Evolutionary conservation across 306 rosid genomes (phyloP).

Genomic region (Rosa chinensis): DNA sequence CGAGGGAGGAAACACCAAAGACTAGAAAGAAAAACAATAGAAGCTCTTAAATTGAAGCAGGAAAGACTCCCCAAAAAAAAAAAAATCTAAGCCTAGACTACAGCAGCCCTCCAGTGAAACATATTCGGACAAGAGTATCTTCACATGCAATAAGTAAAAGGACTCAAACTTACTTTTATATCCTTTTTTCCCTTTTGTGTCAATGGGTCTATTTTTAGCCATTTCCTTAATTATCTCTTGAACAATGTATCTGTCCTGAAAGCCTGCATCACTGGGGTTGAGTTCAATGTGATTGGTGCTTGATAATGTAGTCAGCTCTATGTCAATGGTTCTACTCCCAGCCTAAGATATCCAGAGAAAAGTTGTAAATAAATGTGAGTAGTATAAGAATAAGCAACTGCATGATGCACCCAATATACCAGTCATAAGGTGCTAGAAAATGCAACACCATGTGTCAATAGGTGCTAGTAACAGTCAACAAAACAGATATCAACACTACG

Average conservation of each 20-base stretch:
- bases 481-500: too few relatives aligned
- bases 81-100: too few relatives aligned
- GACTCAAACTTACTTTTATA: slow-evolving; percentile 54
- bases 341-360: slow-evolving; percentile 51
- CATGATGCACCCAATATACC: background rate
- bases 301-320: slow-evolving; percentile 85
- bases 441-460: background rate
- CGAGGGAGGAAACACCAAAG: too few relatives aligned
- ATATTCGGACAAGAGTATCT: background rate
- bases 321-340: slow-evolving; percentile 84
- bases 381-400: background rate
- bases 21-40: too few relatives aligned
- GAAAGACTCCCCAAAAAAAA: too few relatives aligned
- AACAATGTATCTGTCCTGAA: slow-evolving; percentile 87
- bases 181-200: slow-evolving; percentile 81
- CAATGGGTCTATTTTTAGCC: slow-evolving; percentile 87
- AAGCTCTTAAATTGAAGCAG: too few relatives aligned
- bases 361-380: background rate
- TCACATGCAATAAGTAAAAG: background rate
- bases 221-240: slow-evolving; percentile 95
- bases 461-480: background rate
- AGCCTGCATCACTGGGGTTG: slow-evolving; percentile 95
- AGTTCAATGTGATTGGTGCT: slow-evolving; percentile 86
- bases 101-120: too few relatives aligned
- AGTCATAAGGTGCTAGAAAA: background rate